Evolutionary conservation across 169 alveolate species (phyloP).

Genomic region (Plasmodium adleri): DNA sequence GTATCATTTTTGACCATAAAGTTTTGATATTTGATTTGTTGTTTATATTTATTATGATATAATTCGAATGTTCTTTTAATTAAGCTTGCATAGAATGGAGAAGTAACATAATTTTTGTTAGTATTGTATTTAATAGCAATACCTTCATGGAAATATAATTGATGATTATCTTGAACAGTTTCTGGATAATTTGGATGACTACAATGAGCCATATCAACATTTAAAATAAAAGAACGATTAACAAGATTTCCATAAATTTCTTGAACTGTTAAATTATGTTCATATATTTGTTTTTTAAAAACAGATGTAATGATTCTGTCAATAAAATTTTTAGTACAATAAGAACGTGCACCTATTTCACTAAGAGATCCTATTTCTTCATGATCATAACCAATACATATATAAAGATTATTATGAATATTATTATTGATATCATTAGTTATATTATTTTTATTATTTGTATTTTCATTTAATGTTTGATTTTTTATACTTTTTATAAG

Average conservation of each 20-base stretch:
- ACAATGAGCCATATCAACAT: conserved; percentile 96
- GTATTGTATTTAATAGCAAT: conserved; percentile 57
- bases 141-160: conserved; percentile 92
- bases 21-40: conserved; percentile 47
- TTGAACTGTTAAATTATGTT: conserved; percentile 1
- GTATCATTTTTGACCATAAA: conserved; percentile 87
- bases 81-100: conserved; percentile 62
- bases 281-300: not conserved
- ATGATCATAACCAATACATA: conserved; percentile 64
- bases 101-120: conserved; percentile 49
- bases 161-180: conserved; percentile 92
- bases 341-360: conserved; percentile 82
- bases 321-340: conserved; percentile 77
- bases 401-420: conserved; percentile 22
- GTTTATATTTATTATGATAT: conserved; percentile 2
- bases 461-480: not conserved
- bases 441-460: not conserved
- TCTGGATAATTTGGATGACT: conserved; percentile 97
- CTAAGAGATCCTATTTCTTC: conserved; percentile 84
- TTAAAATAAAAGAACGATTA: conserved; percentile 83
- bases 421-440: not conserved
- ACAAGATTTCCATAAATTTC: conserved; percentile 80
- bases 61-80: conserved; percentile 54
- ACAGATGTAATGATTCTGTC: conserved; percentile 54
- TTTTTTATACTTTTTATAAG: conserved; percentile 58